Base-by-base conservation (phyloP, 139 green algal species). In the Picochlorum sp. region DNA sequence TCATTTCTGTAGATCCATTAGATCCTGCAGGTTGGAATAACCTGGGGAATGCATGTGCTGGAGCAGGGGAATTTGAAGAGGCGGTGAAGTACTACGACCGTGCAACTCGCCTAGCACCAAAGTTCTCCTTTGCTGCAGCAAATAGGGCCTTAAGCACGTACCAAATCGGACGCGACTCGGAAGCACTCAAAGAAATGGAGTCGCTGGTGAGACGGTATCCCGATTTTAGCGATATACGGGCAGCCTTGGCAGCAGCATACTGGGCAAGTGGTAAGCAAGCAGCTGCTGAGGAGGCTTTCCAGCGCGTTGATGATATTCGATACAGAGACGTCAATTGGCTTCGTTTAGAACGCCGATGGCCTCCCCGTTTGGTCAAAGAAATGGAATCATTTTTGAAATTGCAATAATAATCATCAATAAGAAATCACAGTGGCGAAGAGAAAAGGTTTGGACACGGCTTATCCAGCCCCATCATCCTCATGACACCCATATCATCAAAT, bases 11-110 rank as follows among this genome's bases (percentile, higher is more conserved):
- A 0, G 69, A 70, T 1, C 86, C 85, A 1, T 47, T 81, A 3
- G 88, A 95, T 62, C 84, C 89, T 2, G 71, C 76, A 16, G 86
- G 72, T 1, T 94, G 85, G 62, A 96, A 96, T 77, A 96, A 95
- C 77, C 70, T 93, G 13, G 88, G 87, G 16, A 96, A 94, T 51
- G 59, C 63, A 21, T 26, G n/a, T 8, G 63, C 69, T 11, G 70
- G 61, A 6, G 26, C 44, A 44, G 60, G 65, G 7, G 28, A 52
- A 37, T 77, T 59, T 62, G 66, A 41, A 14, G 52, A 37, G 11
- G 73, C 74, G 0, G 49, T 59, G 2, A 62, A 71, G 3, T 90
- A 80, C 62, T 96, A 91, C 49, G 66, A 63, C 13, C 63, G 58
- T 2, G 89, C 89, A 0, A 70, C 57, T 1, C 16, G 68, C 45